Evolutionary conservation across 441 rosid species (phyloP), one percentile per base, ranked within the genome.

Genomic region (Corymbia citriodora): DNA sequence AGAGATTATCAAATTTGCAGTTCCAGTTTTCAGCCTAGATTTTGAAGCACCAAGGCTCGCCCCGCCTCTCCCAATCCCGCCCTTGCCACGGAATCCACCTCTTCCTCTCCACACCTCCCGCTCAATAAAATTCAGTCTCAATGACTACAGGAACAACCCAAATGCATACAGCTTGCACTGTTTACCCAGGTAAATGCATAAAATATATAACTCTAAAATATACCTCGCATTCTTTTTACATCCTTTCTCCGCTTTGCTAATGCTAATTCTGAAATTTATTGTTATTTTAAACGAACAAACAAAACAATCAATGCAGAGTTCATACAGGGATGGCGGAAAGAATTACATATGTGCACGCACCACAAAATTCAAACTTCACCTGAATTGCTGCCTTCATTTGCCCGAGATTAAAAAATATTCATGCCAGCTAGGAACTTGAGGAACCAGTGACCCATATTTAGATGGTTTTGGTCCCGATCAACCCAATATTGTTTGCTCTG

Each of bases 401-500:
- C 49, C 89, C 89, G 48, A 9, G 59, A 29, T 52, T 40, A 53
- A 45, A 82, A 89, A 90, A 88, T 55, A 57, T 93, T 90, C 92
- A 91, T 91, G 90, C 93, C 91, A 83, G 19, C 50, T 40, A 88
- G 88, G 87, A 92, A 90, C 82, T 74, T n/a, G 87, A 40, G 74
- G 90, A n/a, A 31, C 70, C 54, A 10, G 74, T 74, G 27, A 54
- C 57, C 36, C 7, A 54, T 55, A 86, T 55, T 57, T 88, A 65
- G 88, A 54, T 15, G 40, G 92, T 31, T 29, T 54, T 55, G 79
- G 83, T 45, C 23, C 83, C 15, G 10, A 52, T 86, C 57, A 90
- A 91, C 81, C 82, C 48, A 92, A 88, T 57, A 87, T 88, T 86
- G 89, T 89, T 91, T 91, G 92, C 88, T 92, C 93, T 40, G 94